These are phyloP conservation scores for Pulveroboletus sp. DNA, from an alignment of 768 basidiomycete genomes.

Conservation along the genomic window DNA sequence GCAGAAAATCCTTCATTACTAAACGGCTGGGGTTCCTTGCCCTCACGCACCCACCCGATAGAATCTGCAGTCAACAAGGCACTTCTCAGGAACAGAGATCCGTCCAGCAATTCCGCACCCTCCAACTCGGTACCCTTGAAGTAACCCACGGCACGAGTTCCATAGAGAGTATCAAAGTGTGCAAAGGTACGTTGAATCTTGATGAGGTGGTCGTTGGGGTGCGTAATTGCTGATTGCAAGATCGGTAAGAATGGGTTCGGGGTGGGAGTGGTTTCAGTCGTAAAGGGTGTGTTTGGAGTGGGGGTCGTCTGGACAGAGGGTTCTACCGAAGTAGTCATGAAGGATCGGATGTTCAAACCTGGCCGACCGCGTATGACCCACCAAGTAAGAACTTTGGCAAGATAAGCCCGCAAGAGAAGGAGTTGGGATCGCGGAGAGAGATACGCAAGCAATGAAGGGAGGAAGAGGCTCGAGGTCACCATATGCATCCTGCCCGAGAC, in stretches of 20 bases:
- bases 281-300: background rate
- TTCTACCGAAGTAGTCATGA: slow-evolving; percentile 28
- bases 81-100: slow-evolving; percentile 33
- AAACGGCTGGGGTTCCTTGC: slow-evolving; percentile 24
- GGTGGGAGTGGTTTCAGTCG: slow-evolving; percentile 11
- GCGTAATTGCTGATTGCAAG: slow-evolving; percentile 35
- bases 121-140: slow-evolving; percentile 28
- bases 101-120: slow-evolving; percentile 33
- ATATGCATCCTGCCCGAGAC: slow-evolving; percentile 21
- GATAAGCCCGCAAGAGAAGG: slow-evolving; percentile 29
- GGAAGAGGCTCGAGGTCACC: slow-evolving; percentile 31
- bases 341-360: slow-evolving; percentile 26
- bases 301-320: slow-evolving; percentile 7
- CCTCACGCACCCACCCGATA: slow-evolving; percentile 41
- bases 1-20: slow-evolving; percentile 26
- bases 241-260: slow-evolving; percentile 41
- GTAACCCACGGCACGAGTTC: slow-evolving; percentile 24
- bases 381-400: slow-evolving; percentile 21
- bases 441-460: slow-evolving; percentile 22
- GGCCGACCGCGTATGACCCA: slow-evolving; percentile 33
- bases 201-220: slow-evolving; percentile 33
- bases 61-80: slow-evolving; percentile 30
- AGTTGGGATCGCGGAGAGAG: slow-evolving; percentile 17
- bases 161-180: slow-evolving; percentile 33
- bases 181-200: slow-evolving; percentile 35